phyloP scores from a whole-genome alignment of 2,329 filamentous ascomycete genomes.

The Ascochyta fabae region DNA sequence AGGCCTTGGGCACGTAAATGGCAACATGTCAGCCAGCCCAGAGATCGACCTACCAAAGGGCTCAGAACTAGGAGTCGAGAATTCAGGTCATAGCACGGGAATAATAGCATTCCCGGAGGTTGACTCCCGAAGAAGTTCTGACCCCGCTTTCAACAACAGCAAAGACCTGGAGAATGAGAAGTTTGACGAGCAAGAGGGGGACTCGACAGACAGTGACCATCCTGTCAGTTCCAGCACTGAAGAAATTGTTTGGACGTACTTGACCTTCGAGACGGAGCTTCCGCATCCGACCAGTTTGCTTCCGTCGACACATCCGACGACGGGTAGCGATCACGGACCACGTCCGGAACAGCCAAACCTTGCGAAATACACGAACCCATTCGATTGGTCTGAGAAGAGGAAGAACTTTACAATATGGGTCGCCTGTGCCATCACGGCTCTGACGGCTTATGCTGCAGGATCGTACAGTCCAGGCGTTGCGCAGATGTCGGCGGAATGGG shows the following conservation, averaged over 20 bases:
- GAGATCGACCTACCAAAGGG: conserved; percentile 43
- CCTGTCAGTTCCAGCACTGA: conserved; percentile 7
- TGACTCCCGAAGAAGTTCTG: conserved; percentile 14
- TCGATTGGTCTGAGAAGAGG: conserved; percentile 71
- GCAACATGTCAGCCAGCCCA: conserved; percentile 44
- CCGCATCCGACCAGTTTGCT: conserved; percentile 51
- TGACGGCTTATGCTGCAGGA: conserved; percentile 83
- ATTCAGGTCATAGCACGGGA: conserved; percentile 31
- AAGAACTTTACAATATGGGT: conserved; percentile 76
- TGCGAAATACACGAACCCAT: conserved; percentile 70
- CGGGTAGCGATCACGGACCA: conserved; percentile 43
- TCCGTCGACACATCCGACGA: conserved; percentile 13
- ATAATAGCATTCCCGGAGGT: conserved; percentile 33
- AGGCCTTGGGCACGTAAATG: conserved; percentile 2
- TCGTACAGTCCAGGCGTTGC: conserved; percentile 74
- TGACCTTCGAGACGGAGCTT: conserved; percentile 67
- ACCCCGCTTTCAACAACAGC: conserved; percentile 18
- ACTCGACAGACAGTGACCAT: conserved; percentile 1
- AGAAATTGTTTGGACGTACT: conserved; percentile 63
- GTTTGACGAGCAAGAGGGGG: conserved; percentile 23
- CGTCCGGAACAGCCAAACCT: conserved; percentile 70
- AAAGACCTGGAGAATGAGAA: conserved; percentile 25
- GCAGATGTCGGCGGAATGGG: conserved; percentile 71
- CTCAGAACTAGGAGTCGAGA: conserved; percentile 23
- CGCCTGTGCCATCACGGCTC: conserved; percentile 75